Conservation (phyloP, 1,284 basidiomycete genomes). For the Schizopora paradoxa region DNA sequence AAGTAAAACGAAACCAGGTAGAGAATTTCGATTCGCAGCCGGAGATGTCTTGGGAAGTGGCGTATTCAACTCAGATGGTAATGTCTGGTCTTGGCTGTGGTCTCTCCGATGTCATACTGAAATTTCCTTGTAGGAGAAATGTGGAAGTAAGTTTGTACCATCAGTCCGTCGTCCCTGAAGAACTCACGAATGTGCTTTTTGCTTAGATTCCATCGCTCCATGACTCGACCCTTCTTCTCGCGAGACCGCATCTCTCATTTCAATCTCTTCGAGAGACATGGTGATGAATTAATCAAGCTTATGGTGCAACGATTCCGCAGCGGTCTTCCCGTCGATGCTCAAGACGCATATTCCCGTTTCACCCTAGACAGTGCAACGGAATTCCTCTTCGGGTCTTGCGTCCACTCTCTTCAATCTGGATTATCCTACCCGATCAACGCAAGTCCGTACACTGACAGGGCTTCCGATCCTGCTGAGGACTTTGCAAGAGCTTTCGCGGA, state of each 20-base stretch:
- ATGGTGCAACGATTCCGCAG: constrained; percentile 34
- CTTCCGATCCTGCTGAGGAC: constrained; percentile 8
- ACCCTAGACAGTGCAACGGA: constrained; percentile 50
- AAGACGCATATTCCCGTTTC: constrained; percentile 42
- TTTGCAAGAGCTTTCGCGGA: constrained; percentile 15
- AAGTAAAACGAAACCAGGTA: not conserved
- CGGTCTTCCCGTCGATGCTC: constrained; percentile 44
- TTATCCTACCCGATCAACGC: constrained; percentile 36
- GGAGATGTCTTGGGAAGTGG: constrained; percentile 43
- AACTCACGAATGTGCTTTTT: not conserved
- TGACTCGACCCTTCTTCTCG: constrained; percentile 24
- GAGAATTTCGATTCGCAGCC: not conserved
- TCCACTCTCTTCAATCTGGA: constrained; percentile 37
- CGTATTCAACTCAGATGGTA: constrained; percentile 54
- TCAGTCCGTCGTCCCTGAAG: too few relatives aligned
- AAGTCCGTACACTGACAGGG: not conserved
- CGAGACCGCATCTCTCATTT: constrained; percentile 22
- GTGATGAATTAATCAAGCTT: constrained; percentile 23
- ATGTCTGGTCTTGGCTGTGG: too few relatives aligned
- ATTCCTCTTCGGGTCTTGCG: constrained; percentile 42
- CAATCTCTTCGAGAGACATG: constrained; percentile 22
- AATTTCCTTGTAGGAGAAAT: too few relatives aligned
- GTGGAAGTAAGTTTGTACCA: too few relatives aligned
- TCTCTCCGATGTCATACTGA: too few relatives aligned
- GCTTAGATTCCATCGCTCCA: constrained; percentile 19